Conservation (phyloP, 148 eudicot species). For the Agrostemma githago region DNA sequence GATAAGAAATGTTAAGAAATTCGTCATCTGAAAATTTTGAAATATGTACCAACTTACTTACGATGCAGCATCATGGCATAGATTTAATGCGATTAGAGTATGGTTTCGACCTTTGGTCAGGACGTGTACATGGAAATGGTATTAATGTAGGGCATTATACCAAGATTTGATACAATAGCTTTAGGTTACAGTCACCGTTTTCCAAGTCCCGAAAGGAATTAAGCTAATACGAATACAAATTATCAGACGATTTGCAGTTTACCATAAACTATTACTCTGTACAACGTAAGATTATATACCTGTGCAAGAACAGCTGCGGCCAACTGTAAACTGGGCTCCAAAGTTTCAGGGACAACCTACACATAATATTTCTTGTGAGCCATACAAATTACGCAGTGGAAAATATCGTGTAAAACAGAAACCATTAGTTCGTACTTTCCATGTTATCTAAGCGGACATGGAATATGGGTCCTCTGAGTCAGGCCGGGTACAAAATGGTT, state of each 20-base stretch:
- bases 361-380: slow-evolving; percentile 18
- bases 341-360: slow-evolving; percentile 94
- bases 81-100: not conserved
- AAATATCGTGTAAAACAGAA: slow-evolving; percentile 6
- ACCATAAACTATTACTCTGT: not conserved
- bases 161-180: not conserved
- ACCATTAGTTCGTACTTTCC: not conserved
- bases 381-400: not conserved
- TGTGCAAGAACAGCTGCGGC: slow-evolving; percentile 97
- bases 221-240: not conserved
- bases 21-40: not conserved
- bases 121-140: no score
- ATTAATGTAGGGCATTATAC: not conserved
- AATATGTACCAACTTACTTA: not conserved
- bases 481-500: no score
- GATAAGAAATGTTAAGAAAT: slow-evolving; percentile 10
- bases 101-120: no score
- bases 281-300: slow-evolving; percentile 35
- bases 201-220: not conserved
- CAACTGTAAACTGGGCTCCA: slow-evolving; percentile 92
- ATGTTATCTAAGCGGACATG: not conserved
- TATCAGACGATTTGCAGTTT: not conserved
- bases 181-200: not conserved
- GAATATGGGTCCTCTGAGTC: no score
- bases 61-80: not conserved